Percentiles rank a stretch among this genome's conserved stretches.
Evolutionary conservation across 306 rosid genomes (phyloP).

Genomic region (Oemleria cerasiformis): DNA sequence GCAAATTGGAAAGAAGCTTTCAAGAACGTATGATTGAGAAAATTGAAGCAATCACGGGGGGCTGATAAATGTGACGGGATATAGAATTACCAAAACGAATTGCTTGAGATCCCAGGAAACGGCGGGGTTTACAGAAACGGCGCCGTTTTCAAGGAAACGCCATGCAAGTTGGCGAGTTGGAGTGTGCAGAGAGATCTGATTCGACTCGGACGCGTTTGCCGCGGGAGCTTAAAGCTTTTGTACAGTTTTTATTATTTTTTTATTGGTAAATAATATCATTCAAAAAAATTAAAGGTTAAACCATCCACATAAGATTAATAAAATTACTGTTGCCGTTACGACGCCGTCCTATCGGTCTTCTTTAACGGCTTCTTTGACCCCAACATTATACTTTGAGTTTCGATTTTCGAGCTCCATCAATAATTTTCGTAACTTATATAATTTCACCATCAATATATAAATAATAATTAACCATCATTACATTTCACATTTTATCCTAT

Average conservation of each 20-base stretch:
- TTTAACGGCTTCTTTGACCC: background rate
- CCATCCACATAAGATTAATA: background rate
- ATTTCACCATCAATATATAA: no score
- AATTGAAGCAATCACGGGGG: background rate
- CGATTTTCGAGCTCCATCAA: background rate
- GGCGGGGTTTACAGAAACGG: background rate
- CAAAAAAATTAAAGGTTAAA: no score
- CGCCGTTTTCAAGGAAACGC: background rate
- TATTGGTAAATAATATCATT: no score
- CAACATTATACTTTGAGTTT: background rate
- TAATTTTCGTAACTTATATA: no score
- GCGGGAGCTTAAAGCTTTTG: background rate
- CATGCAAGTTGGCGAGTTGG: background rate
- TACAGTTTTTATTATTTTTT: no score
- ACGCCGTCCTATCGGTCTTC: background rate
- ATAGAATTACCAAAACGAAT: background rate
- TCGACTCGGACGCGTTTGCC: constrained; percentile 16
- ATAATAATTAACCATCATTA: no score
- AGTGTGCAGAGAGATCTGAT: background rate
- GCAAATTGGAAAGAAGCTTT: background rate
- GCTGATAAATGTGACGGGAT: background rate
- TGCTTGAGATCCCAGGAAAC: constrained; percentile 5
- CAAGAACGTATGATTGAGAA: background rate
- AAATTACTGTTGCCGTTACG: background rate
- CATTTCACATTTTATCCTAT: no score